Evolutionary conservation across 768 basidiomycete genomes (phyloP).

Genomic region (Gyrodon lividus): DNA sequence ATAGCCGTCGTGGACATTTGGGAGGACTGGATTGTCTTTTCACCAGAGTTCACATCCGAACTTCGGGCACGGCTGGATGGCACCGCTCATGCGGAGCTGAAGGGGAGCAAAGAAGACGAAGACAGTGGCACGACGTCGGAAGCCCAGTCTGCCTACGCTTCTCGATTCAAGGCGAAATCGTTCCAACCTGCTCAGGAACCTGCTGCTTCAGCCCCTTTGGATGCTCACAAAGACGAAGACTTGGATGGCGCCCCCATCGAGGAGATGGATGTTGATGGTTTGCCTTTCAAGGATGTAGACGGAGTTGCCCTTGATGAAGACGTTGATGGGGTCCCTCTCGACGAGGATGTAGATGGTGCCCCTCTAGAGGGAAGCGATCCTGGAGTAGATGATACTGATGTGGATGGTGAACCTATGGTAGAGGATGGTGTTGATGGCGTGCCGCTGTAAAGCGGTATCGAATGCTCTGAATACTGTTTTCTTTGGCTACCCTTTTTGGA

Average conservation of each 20-base stretch:
- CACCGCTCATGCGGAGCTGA: conserved; percentile 29
- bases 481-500: background rate
- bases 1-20: conserved; percentile 88
- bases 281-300: conserved; percentile 40
- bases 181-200: conserved; percentile 67
- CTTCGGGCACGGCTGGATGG: conserved; percentile 78
- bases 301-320: conserved; percentile 35
- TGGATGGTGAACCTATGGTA: conserved; percentile 30
- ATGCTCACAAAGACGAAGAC: conserved; percentile 40
- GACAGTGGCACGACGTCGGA: conserved; percentile 16
- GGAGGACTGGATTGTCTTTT: conserved; percentile 98
- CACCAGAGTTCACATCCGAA: conserved; percentile 78
- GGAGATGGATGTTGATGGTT: conserved; percentile 51
- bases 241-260: conserved; percentile 54
- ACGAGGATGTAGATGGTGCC: conserved; percentile 40
- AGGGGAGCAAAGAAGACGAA: conserved; percentile 27
- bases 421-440: conserved; percentile 40
- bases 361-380: conserved; percentile 28
- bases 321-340: conserved; percentile 28
- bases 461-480: background rate
- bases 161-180: conserved; percentile 74
- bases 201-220: conserved; percentile 21
- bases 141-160: conserved; percentile 39
- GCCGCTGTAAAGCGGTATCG: conserved; percentile 29
- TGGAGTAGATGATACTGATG: conserved; percentile 16